Base-by-base conservation (phyloP, 805 yeast genomes). In the Cyberlindnera samutprakarnensis region DNA sequence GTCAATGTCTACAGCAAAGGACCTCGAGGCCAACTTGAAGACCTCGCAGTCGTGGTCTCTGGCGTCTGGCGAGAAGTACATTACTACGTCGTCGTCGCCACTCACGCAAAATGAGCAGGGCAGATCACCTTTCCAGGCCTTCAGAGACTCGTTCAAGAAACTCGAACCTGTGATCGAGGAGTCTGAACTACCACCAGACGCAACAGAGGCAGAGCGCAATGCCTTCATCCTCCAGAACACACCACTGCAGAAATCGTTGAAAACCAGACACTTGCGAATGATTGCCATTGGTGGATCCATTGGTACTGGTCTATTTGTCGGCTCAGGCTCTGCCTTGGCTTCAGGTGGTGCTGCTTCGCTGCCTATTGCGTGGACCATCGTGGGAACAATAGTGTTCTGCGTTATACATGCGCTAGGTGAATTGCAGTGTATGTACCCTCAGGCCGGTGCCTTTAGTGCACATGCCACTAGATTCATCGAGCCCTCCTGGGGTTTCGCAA, bases 281-380 rank as follows among this genome's bases (percentile, higher is more conserved):
- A 69, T 78, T 39, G 75, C 84, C 22, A 72, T 78, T 27, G 83
- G 83, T 24, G 77, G 81, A 28, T 67, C 78, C 25, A 71, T 78
- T 23, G 84, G 84, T 37, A 75, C 83, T 0, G 84, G 86, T 49
- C 56, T 78, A 35, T 75, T 78, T 40, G 70, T 78, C 33, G 83
- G 82, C 36, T 68, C 80, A 3, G 84, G 83, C 33, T 56, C 66
- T 26, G 72, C 81, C 1, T 59, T 79, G 38, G 51, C 52, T 22
- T 62, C 66, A 14, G 80, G 80, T 47, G 86, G 86, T 25, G 80
- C 83, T 5, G 82, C 75, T 3, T 70, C 78, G 21, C 52, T 78
- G 22, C 62, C 78, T 31, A 69, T 77, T 25, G 77, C 72, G 39
- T 70, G 76, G 62, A 43, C 54, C 15, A 55, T 74, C 23, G 64